Conservation (phyloP, 2,329 filamentous ascomycete species). For the Graphilbum fragrans region DNA sequence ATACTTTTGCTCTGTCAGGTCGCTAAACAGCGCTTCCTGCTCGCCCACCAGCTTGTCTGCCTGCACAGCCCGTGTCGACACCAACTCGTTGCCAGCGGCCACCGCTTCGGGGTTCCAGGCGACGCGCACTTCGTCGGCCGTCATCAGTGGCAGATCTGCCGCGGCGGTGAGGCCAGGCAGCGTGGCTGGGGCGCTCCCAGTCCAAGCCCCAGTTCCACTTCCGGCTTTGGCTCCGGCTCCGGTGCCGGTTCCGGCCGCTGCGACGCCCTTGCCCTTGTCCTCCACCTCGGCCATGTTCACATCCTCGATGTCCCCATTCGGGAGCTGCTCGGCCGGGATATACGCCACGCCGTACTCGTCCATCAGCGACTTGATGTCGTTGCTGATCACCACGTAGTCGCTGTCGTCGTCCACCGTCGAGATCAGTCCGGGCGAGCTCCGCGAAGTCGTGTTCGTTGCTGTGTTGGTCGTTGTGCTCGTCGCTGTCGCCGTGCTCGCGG, state of each 20-base stretch:
- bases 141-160: too few relatives aligned
- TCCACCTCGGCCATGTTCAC: not conserved
- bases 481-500: not conserved
- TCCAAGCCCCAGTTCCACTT: too few relatives aligned
- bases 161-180: too few relatives aligned
- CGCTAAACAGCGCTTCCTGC: conserved; percentile 43
- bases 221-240: not conserved
- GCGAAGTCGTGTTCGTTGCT: conserved; percentile 8
- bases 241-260: not conserved
- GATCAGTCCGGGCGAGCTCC: not conserved
- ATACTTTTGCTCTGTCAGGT: conserved; percentile 57
- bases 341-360: conserved; percentile 20
- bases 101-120: conserved; percentile 1
- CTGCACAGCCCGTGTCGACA: conserved; percentile 1
- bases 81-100: not conserved
- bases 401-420: not conserved
- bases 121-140: not conserved
- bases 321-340: not conserved
- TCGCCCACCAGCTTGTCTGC: conserved; percentile 17
- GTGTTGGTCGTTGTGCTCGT: not conserved
- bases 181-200: too few relatives aligned
- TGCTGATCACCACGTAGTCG: conserved; percentile 6
- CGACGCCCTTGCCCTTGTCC: not conserved
- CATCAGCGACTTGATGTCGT: conserved; percentile 14
- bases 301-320: not conserved